phyloP scores from a whole-genome alignment of 2,329 filamentous ascomycete genomes.

The Aspergillus sp. region DNA sequence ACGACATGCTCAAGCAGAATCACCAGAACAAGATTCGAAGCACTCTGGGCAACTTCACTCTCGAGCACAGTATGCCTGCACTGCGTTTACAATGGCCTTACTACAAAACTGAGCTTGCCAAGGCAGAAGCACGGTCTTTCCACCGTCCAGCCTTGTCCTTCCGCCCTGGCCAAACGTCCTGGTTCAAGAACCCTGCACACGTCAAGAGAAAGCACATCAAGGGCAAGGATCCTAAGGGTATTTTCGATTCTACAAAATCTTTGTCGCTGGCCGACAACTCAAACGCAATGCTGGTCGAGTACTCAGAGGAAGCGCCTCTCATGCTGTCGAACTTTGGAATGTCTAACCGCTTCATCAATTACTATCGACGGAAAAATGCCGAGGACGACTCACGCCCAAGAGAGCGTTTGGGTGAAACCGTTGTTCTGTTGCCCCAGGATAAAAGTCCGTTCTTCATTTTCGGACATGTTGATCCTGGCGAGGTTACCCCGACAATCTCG shows the following conservation, averaged over 20 bases:
- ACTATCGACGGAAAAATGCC: constrained; percentile 77
- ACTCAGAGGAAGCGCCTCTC: constrained; percentile 86
- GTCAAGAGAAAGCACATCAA: constrained; percentile 78
- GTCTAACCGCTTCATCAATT: constrained; percentile 93
- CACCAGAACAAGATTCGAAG: constrained; percentile 93
- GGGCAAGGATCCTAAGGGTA: constrained; percentile 67
- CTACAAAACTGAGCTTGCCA: constrained; percentile 77
- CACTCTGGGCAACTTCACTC: constrained; percentile 80
- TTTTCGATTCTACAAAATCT: constrained; percentile 74
- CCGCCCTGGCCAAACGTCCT: constrained; percentile 61
- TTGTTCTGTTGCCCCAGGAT: constrained; percentile 83
- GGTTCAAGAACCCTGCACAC: constrained; percentile 64
- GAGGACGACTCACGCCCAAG: constrained; percentile 73
- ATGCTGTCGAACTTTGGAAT: constrained; percentile 96
- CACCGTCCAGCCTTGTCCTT: constrained; percentile 75
- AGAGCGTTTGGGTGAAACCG: constrained; percentile 78
- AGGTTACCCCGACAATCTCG: constrained; percentile 83
- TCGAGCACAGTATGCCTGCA: constrained; percentile 91
- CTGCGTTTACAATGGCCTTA: constrained; percentile 90
- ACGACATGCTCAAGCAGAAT: constrained; percentile 92
- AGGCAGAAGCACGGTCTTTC: constrained; percentile 69
- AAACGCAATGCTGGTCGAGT: constrained; percentile 80
- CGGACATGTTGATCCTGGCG: constrained; percentile 82
- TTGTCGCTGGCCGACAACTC: constrained; percentile 85
- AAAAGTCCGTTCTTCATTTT: constrained; percentile 95